Base-by-base conservation (phyloP, 208 protist genomes). In the Crithidia expoeki region DNA sequence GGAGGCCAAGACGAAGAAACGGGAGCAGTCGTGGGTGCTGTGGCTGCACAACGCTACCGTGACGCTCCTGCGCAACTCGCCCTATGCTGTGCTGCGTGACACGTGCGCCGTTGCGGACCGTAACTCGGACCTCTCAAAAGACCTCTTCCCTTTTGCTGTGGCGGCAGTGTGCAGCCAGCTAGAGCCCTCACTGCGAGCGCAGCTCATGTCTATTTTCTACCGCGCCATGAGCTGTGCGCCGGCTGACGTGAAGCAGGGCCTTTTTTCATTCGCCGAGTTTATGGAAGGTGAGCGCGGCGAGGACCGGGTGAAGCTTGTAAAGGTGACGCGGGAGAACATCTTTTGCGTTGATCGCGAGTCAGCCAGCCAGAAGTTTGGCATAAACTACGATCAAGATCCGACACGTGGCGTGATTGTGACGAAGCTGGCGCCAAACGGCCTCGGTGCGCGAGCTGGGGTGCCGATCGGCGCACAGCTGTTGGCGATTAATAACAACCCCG, bases 11-110 rank as follows among this genome's bases (percentile, higher is more conserved):
- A 89, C 80, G 23, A 88, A 86, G 52, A 93, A 93, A 55, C 84
- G 88, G n/a, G 92, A 96, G 74, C 89, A 94, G 74, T 93, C 87
- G 33, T 96, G 92, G 89, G 93, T 96, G 52, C 64, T 84, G 27
- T 96, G 92, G 89, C 60, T 96, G 25, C 89, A 96, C 73, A 94
- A 86, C 68, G 85, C 80, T 33, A 89, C 85, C 2, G 81, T 94
- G 38, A 60, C 75, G 47, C 82, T 96, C 49, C 62, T 94, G 56
- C 79, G 76, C 16, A 81, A 92, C 53, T 94, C 92, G n/a, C 88
- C 89, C n/a, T 92, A 91, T 68, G 73, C 80, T n/a, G 65, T 86
- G n/a, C 71, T 96, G 40, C 80, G 85, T 23, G 84, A 75, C 68
- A 74, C 77, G 16, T 73, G 68, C 44, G 34, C 68, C 6, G 68